Evolutionary conservation across 2,329 filamentous ascomycete genomes (phyloP), one percentile per base, ranked within the genome.

Genomic region (Epichloe hybrida): DNA sequence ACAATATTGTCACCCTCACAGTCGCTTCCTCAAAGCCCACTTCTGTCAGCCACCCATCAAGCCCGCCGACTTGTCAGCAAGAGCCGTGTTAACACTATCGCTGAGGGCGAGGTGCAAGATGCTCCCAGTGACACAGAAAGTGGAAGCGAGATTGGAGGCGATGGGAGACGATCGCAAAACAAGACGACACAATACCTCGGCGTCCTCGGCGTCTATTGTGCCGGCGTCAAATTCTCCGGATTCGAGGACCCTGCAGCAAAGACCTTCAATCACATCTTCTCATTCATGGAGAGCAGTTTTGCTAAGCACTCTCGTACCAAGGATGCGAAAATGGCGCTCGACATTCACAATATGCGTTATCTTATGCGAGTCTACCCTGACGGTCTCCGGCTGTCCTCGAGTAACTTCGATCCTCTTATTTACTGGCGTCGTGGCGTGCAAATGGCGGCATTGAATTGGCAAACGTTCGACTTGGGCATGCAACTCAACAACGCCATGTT

Each of bases 401-500:
- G 85, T 59, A 98, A 98, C 69, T 97, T 96, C 62, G 89, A 96
- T 61, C 93, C 93, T 1, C 78, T 95, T 56, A 83, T 84, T 55
- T 95, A 93, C 64, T 98, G 93, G 93, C 83, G 91, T 48, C 83
- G 88, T 42, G 93, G 93, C 35, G 93, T 96, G 17, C 93, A 98
- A 68, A 97, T 98, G 91, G 89, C 86, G 13, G 93, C 93, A 0
- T 75, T 97, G 55, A 98, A 98, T 69, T 97, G 93, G 91, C 93
- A 98, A 69, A 97, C 90, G 0, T 96, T 94, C 62, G 93, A 97
- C 63, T 76, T 94, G 17, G 88, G 90, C 44, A 93, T 96, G 79
- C 91, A 97, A 64, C 77, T 97, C 66, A 97, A 97, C 64, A 86
- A 93, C 58, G 93, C 93, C 61, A 97, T 98, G 93, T 98, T 96